These are phyloP conservation scores for Rugonectria rugulosa DNA, from an alignment of 2,329 filamentous ascomycete genomes.

Conservation along the genomic window DNA sequence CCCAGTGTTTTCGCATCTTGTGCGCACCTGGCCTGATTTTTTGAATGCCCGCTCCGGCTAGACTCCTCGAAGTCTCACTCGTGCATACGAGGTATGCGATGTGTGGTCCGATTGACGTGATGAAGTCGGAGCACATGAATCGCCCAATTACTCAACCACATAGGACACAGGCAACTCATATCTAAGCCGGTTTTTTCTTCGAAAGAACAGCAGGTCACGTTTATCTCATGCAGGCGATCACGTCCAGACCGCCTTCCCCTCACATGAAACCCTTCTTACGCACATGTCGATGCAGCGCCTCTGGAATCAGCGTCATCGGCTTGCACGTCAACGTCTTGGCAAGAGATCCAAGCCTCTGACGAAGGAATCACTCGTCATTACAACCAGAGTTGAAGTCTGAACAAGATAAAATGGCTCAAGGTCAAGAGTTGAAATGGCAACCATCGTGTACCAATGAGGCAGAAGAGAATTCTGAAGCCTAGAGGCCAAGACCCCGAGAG, in stretches of 20 bases:
- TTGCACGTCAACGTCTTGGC: not conserved
- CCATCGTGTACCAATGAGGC: not conserved
- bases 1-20: not conserved
- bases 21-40: not conserved
- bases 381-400: not conserved
- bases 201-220: not conserved
- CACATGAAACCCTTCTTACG: not conserved
- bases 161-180: not conserved
- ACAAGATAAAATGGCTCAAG: not conserved
- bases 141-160: not conserved
- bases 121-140: not conserved
- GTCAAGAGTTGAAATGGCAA: not conserved
- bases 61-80: not conserved
- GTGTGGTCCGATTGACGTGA: not conserved
- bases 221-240: not conserved
- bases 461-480: constrained; percentile 7
- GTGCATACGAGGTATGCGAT: not conserved
- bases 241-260: not conserved
- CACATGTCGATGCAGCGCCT: not conserved
- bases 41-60: not conserved
- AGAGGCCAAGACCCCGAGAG: not conserved
- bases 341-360: not conserved
- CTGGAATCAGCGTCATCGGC: not conserved
- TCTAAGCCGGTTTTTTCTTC: not conserved
- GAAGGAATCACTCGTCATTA: not conserved